Percentiles rank a stretch among this genome's conserved stretches.
phyloP scores from a whole-genome alignment of 768 basidiomycete genomes.

The Boletus fagicola region DNA sequence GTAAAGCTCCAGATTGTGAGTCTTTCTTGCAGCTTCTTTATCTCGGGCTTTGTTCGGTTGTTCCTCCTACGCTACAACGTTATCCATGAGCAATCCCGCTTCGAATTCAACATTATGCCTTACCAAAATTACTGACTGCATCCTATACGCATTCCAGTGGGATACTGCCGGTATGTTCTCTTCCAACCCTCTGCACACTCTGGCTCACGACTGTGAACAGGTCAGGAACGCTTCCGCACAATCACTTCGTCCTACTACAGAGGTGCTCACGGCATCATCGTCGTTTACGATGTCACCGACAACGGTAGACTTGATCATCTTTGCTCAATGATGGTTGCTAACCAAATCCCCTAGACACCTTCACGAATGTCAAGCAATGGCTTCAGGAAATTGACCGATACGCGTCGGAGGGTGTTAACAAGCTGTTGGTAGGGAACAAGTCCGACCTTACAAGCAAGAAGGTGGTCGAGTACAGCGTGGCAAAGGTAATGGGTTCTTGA shows the following conservation, averaged over 20 bases:
- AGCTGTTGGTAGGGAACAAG: slow-evolving; percentile 98
- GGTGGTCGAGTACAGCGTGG: slow-evolving; percentile 85
- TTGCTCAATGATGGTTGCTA: slow-evolving; percentile 1
- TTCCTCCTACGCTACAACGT: neutral
- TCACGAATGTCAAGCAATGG: slow-evolving; percentile 95
- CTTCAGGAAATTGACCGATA: slow-evolving; percentile 92
- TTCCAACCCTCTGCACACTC: neutral
- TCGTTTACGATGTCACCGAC: slow-evolving; percentile 98
- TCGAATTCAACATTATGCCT: neutral
- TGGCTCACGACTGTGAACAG: slow-evolving; percentile 37
- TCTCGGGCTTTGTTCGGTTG: neutral
- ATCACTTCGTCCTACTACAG: slow-evolving; percentile 99
- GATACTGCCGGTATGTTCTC: slow-evolving; percentile 81
- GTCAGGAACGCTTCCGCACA: slow-evolving; percentile 97
- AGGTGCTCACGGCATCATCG: slow-evolving; percentile 96
- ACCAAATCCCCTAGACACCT: slow-evolving; percentile 64
- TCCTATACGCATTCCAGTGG: slow-evolving; percentile 54
- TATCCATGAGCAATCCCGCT: neutral
- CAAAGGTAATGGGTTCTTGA: slow-evolving; percentile 55
- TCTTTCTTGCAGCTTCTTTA: slow-evolving; percentile 15
- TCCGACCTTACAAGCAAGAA: slow-evolving; percentile 97
- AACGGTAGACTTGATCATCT: slow-evolving; percentile 50
- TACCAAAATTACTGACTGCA: slow-evolving; percentile 9
- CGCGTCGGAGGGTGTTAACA: slow-evolving; percentile 98
- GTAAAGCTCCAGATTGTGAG: slow-evolving; percentile 98